These are phyloP conservation scores for Falciphora oryzae DNA, from an alignment of 2,329 filamentous ascomycete species.

Conservation along the genomic window DNA sequence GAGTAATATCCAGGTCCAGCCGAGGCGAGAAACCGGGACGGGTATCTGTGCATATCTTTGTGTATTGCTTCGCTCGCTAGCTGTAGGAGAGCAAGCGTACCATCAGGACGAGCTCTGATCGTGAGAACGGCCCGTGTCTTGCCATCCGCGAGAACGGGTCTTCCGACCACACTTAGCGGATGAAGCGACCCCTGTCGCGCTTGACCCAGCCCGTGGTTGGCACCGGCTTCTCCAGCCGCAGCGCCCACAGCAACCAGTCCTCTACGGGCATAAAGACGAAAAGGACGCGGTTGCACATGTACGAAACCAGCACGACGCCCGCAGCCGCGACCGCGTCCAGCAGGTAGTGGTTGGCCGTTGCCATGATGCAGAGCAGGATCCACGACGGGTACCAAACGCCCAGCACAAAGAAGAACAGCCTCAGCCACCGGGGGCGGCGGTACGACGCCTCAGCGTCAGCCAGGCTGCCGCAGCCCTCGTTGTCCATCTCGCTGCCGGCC, in stretches of 20 bases:
- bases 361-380: conserved; percentile 52
- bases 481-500: neutral
- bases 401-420: conserved; percentile 22
- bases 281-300: conserved; percentile 44
- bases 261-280: conserved; percentile 57
- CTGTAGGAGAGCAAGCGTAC: too few relatives aligned
- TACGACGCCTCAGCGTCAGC: neutral
- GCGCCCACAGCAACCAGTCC: conserved; percentile 57
- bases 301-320: conserved; percentile 54
- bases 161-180: conserved; percentile 4
- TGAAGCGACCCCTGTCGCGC: conserved; percentile 2
- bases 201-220: conserved; percentile 35
- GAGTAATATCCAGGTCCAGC: neutral
- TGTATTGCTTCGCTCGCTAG: neutral
- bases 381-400: conserved; percentile 47
- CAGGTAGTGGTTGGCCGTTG: conserved; percentile 59
- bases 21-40: neutral
- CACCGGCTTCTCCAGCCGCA: conserved; percentile 58
- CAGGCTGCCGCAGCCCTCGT: conserved; percentile 9
- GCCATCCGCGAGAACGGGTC: too few relatives aligned
- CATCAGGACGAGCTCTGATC: neutral
- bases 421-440: conserved; percentile 7
- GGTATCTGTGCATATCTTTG: neutral
- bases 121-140: neutral
- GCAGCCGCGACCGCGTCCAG: conserved; percentile 61